A percentile compares a stretch with the other conserved stretches of the same genome.
Evolutionary conservation across 1,139 yeast genomes (phyloP).

Genomic region (Nematodospora anomalae): DNA sequence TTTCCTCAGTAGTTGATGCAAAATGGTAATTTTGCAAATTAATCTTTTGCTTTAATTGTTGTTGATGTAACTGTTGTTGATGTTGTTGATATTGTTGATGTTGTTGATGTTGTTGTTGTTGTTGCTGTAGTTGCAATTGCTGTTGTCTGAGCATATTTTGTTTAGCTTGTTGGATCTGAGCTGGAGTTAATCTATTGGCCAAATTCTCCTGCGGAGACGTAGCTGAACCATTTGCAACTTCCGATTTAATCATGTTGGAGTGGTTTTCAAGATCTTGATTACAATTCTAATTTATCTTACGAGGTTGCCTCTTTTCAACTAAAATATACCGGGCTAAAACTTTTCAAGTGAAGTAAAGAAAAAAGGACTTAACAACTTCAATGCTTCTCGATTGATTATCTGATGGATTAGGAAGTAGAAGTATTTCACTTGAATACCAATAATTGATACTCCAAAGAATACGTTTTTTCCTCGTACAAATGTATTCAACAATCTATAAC

Average conservation of each 20-base stretch:
- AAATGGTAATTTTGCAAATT: conserved; percentile 48
- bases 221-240: conserved; percentile 10
- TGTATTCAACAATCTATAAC: neutral
- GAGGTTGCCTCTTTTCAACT: neutral
- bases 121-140: conserved; percentile 17
- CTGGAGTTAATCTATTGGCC: conserved; percentile 7
- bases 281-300: neutral
- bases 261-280: neutral
- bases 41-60: conserved; percentile 31
- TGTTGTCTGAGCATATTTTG: conserved; percentile 11
- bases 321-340: neutral
- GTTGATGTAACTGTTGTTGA: conserved; percentile 19
- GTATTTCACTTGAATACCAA: neutral
- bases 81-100: conserved; percentile 12
- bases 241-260: conserved; percentile 11
- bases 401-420: neutral
- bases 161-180: conserved; percentile 12
- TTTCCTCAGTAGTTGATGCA: conserved; percentile 69
- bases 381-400: neutral
- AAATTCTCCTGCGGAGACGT: conserved; percentile 3
- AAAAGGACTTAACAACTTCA: neutral
- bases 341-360: too few relatives aligned
- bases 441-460: neutral
- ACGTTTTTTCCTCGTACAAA: neutral
- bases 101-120: conserved; percentile 14